Percentiles rank a stretch among this genome's conserved stretches.
phyloP scores from a whole-genome alignment of 2,329 filamentous ascomycete species.

The Alternaria infectoria region DNA sequence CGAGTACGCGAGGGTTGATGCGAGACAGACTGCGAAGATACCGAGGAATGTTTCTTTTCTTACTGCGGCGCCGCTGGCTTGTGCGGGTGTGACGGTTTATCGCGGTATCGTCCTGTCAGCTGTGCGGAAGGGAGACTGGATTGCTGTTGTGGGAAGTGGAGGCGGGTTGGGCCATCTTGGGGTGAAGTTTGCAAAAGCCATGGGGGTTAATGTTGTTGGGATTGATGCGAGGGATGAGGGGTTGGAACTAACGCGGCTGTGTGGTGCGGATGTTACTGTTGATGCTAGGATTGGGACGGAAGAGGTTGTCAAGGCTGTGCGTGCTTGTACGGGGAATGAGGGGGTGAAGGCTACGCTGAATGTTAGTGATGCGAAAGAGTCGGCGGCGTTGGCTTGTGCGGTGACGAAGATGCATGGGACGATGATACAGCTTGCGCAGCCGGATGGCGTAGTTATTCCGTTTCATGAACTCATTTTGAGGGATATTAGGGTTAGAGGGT shows the following conservation, averaged over 20 bases:
- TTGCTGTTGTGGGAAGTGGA: not conserved
- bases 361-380: constrained; percentile 50
- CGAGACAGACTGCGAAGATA: constrained; percentile 15
- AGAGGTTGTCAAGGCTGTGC: not conserved
- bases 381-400: constrained; percentile 60
- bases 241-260: constrained; percentile 54
- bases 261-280: constrained; percentile 53
- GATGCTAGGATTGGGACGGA: not conserved
- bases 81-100: constrained; percentile 66
- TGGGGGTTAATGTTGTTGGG: constrained; percentile 79
- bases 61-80: constrained; percentile 36
- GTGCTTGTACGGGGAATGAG: not conserved
- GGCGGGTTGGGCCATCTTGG: constrained; percentile 56
- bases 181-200: constrained; percentile 83
- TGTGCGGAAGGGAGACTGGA: not conserved
- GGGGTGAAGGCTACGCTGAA: not conserved
- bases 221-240: constrained; percentile 79
- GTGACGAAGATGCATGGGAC: constrained; percentile 66
- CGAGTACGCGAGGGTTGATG: not conserved
- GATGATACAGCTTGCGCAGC: constrained; percentile 65
- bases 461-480: constrained; percentile 60
- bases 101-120: constrained; percentile 64
- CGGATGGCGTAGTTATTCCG: constrained; percentile 35
- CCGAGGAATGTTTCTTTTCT: constrained; percentile 27
- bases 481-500: constrained; percentile 54